These are phyloP conservation scores for Lepidium didymum DNA, from an alignment of 345 rosid species.

Conservation along the genomic window DNA sequence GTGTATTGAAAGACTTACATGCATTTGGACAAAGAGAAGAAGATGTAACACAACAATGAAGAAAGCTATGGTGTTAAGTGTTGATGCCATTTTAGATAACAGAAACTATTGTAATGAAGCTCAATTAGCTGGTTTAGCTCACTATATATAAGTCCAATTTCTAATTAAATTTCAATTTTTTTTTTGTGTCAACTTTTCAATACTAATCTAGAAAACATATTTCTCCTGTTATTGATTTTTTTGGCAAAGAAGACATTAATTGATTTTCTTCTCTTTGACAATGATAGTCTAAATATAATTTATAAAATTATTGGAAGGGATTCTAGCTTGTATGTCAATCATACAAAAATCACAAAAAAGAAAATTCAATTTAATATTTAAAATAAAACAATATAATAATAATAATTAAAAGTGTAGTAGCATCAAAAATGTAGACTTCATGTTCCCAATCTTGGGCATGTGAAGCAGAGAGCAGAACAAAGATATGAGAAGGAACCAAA, in stretches of 20 bases:
- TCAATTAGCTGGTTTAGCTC: not conserved
- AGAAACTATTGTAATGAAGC: conserved; percentile 2
- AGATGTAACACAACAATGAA: conserved; percentile 16
- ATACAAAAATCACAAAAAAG: too few species aligned
- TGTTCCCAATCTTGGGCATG: conserved; percentile 25
- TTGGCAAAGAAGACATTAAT: too few species aligned
- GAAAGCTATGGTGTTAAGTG: conserved; percentile 3
- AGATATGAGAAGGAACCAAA: conserved; percentile 9
- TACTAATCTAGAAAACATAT: not conserved
- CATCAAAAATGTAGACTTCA: conserved; percentile 18
- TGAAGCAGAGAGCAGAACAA: conserved; percentile 11
- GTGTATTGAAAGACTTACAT: conserved; percentile 16
- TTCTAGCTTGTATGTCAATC: too few species aligned
- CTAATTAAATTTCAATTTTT: too few species aligned
- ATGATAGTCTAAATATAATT: too few species aligned
- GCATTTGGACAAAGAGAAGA: conserved; percentile 14
- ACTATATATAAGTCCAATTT: too few species aligned
- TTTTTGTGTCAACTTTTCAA: not conserved
- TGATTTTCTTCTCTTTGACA: too few species aligned
- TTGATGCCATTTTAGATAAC: conserved; percentile 9
- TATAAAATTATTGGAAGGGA: too few species aligned
- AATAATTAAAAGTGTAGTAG: not conserved
- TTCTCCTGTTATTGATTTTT: conserved; percentile 14
- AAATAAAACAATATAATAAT: too few species aligned
- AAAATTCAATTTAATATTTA: too few species aligned